Conservation (phyloP, 768 basidiomycete genomes). For the Termitomyces sp. region DNA sequence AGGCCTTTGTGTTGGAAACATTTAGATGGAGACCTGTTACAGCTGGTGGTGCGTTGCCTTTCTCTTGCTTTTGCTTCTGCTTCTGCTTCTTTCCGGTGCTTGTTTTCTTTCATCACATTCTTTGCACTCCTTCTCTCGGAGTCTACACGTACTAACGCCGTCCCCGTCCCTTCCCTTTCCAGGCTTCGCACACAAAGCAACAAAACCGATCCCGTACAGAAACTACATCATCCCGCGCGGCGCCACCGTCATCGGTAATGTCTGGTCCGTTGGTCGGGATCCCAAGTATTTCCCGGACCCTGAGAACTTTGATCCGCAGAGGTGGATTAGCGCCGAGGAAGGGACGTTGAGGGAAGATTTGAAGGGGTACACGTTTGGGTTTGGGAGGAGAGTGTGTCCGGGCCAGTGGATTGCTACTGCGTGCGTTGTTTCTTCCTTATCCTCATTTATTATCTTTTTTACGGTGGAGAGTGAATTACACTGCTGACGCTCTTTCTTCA, state of each 20-base stretch:
- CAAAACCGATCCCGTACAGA: constrained; percentile 56
- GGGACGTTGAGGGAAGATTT: constrained; percentile 46
- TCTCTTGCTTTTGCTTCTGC: not conserved
- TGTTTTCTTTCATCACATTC: not conserved
- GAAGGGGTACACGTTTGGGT: constrained; percentile 50
- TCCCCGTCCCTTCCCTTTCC: too few relatives aligned
- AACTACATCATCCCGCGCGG: constrained; percentile 50
- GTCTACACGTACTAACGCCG: too few relatives aligned
- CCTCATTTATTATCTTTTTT: too few relatives aligned
- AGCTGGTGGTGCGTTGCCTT: constrained; percentile 29
- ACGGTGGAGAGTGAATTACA: too few relatives aligned
- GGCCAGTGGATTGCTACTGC: constrained; percentile 54
- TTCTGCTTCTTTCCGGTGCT: not conserved
- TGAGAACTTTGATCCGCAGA: constrained; percentile 49
- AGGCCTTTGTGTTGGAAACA: constrained; percentile 45
- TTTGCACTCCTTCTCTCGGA: not conserved
- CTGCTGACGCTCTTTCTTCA: not conserved
- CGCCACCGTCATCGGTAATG: constrained; percentile 52
- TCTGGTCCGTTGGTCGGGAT: constrained; percentile 58
- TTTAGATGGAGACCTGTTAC: constrained; percentile 49
- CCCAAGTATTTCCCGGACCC: constrained; percentile 54
- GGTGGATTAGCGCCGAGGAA: constrained; percentile 41
- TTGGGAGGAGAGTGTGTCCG: constrained; percentile 61
- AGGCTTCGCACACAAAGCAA: constrained; percentile 61
- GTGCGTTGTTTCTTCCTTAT: constrained; percentile 12